Evolutionary conservation across 2,329 filamentous ascomycete species (phyloP), one percentile per base, ranked within the genome.

Genomic region (Diaporthe destruens): DNA sequence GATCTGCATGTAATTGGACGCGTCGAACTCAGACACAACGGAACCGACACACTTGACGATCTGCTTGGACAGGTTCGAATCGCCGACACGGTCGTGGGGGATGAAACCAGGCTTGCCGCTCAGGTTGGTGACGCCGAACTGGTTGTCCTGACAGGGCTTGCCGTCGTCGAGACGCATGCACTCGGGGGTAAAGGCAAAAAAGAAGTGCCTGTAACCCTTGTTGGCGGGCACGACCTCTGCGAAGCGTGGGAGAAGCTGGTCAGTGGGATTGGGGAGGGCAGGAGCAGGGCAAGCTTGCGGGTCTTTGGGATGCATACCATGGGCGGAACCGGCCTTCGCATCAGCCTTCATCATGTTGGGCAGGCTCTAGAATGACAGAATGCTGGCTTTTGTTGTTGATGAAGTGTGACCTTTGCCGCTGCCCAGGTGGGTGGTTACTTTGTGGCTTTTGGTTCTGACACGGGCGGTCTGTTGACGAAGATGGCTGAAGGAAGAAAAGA

Each of bases 171-270:
- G 20, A 18, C 61, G 61, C 12, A 32, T 25, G 16, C 72, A 73
- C 11, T 3, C 20, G 6, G 55, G 61, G 6, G 69, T 59, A 54
- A 71, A 73, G 20, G 72, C 69, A 32, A 73, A 73, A 23, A 73
- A 44, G 49, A 57, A 34, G n/a, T 56, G 32, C 4, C 34, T 36
- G 51, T 65, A 72, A 2, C 29, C 29, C 18, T 56, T n/a, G 9
- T 7, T 55, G 16, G 32, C 11, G 25, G 72, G 47, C 12, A 71
- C 11, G 9, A 71, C 51, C 25, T 39, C 61, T 73, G 57, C 8
- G 29, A 32, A 49, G 32, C 14, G 34, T 16, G 54, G 11, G 11
- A 6, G 2, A n/a, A 11, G 32, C 5, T 29, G 25, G 51, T 67
- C 8, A 66, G 51, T 56, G n/a, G 8, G 25, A 29, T 49, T 49